Evolutionary conservation across 352 stramenopile genomes (phyloP).

Genomic region (Pythium graminicola): DNA sequence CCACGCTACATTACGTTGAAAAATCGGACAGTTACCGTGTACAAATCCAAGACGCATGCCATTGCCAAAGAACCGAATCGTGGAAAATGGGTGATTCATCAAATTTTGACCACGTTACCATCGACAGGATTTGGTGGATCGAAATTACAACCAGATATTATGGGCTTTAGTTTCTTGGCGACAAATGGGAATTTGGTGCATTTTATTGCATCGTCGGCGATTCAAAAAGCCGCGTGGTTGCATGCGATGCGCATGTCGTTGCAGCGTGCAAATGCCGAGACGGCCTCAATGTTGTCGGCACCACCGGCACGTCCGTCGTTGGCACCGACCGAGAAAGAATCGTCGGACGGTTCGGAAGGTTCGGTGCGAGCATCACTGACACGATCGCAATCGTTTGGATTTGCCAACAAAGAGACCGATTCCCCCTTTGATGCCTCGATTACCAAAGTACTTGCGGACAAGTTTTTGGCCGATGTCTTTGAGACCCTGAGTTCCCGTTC

Average conservation of each 20-base stretch:
- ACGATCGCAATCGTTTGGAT: conserved; percentile 7
- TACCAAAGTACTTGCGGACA: conserved; percentile 59
- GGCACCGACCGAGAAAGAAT: background rate
- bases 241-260: conserved; percentile 72
- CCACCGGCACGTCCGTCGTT: conserved; percentile 11
- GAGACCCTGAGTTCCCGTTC: conserved; percentile 39
- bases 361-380: too few relatives aligned
- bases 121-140: conserved; percentile 73
- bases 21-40: conserved; percentile 73
- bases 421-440: conserved; percentile 53
- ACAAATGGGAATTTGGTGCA: conserved; percentile 82
- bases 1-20: conserved; percentile 82
- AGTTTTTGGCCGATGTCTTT: conserved; percentile 62
- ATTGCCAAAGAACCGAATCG: conserved; percentile 73
- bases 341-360: background rate
- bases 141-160: conserved; percentile 65
- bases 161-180: conserved; percentile 79
- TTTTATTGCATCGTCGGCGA: conserved; percentile 63
- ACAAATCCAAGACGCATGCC: conserved; percentile 84
- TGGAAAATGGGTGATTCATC: conserved; percentile 75
- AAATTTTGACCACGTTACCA: conserved; percentile 70
- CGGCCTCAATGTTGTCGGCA: conserved; percentile 26
- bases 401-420: background rate
- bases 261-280: conserved; percentile 42
- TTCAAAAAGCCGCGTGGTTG: conserved; percentile 83